These are phyloP conservation scores for Limnomonas spitsbergensis DNA, from an alignment of 139 green algal genomes.

Conservation along the genomic window DNA sequence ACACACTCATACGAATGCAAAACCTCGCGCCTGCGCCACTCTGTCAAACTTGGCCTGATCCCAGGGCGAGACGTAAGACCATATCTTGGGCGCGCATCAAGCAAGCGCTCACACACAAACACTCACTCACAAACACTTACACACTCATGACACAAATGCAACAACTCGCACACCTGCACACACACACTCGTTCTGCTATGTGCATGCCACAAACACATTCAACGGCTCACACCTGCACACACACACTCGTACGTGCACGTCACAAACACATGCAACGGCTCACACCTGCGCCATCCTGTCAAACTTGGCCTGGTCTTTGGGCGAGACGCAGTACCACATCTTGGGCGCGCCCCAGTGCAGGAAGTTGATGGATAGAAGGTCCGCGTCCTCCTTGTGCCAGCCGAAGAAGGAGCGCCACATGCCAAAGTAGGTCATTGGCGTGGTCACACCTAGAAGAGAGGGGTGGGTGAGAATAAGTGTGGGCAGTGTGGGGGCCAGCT, in stretches of 20 bases:
- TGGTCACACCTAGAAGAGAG: slow-evolving; percentile 63
- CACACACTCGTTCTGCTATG: too few relatives aligned
- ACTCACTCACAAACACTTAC: too few relatives aligned
- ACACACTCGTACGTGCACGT: too few relatives aligned
- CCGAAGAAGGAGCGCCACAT: slow-evolving; percentile 74
- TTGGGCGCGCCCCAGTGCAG: slow-evolving; percentile 92
- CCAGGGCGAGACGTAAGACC: slow-evolving; percentile 69
- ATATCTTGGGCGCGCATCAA: slow-evolving; percentile 87
- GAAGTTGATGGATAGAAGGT: slow-evolving; percentile 93
- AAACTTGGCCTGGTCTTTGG: slow-evolving; percentile 57
- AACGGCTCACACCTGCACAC: too few relatives aligned
- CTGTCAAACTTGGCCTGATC: slow-evolving; percentile 64
- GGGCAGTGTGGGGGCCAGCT: background rate
- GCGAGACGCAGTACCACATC: slow-evolving; percentile 76
- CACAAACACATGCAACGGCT: too few relatives aligned
- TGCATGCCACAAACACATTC: too few relatives aligned
- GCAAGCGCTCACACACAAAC: too few relatives aligned
- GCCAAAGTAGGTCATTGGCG: slow-evolving; percentile 75
- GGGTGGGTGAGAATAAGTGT: background rate
- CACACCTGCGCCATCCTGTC: slow-evolving; percentile 54
- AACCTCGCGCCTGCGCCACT: slow-evolving; percentile 44
- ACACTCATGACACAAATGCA: too few relatives aligned
- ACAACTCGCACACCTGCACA: too few relatives aligned
- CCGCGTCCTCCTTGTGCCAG: slow-evolving; percentile 84
- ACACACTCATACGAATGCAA: too few relatives aligned